These are phyloP conservation scores for Linum lewisii DNA, from an alignment of 345 rosid species.

Conservation along the genomic window DNA sequence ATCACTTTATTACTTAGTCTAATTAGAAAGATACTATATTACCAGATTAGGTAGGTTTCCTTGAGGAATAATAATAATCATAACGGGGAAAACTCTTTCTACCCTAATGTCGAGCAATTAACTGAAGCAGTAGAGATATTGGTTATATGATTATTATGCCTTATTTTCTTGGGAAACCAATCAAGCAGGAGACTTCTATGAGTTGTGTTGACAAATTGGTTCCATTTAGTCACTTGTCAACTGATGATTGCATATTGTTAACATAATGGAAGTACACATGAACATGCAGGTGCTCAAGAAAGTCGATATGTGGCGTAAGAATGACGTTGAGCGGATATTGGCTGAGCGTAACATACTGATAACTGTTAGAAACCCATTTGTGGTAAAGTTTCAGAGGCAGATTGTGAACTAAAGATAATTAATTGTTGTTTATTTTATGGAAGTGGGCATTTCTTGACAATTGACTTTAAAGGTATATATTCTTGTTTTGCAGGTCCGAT, in stretches of 20 bases:
- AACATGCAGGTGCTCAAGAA: conserved; percentile 56
- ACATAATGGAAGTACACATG: neutral
- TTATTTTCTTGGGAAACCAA: neutral
- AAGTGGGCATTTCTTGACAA: neutral
- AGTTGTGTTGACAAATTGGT: neutral
- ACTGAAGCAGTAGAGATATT: neutral
- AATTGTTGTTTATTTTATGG: conserved; percentile 2
- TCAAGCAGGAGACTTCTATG: neutral
- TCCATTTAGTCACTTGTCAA: neutral
- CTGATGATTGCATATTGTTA: conserved; percentile 16
- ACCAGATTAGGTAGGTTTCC: no score
- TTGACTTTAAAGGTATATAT: neutral
- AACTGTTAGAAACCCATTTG: conserved; percentile 76
- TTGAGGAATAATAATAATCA: no score
- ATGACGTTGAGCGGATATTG: conserved; percentile 64
- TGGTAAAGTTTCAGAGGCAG: conserved; percentile 35
- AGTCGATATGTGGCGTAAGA: conserved; percentile 72
- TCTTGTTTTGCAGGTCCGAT: conserved; percentile 53
- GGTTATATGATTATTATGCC: neutral
- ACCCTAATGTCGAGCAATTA: no score
- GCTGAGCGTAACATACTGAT: conserved; percentile 77
- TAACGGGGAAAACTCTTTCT: no score
- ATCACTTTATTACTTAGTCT: no score
- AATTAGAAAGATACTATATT: no score
- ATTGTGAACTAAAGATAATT: neutral